Evolutionary conservation across 176 grass and related monocot species (phyloP).

Genomic region (Musa acuminata): DNA sequence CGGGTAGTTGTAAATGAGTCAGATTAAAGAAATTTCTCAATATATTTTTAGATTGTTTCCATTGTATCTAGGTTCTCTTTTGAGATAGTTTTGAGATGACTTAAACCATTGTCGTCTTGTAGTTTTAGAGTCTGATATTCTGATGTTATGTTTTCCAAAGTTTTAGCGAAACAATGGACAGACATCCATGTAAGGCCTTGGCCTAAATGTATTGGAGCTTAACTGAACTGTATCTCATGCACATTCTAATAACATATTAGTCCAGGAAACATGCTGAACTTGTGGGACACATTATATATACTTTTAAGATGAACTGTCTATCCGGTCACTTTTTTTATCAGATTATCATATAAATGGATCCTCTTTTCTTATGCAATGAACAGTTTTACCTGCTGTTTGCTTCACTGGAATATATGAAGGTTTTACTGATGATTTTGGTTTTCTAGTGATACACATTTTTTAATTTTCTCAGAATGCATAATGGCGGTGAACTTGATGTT

Average conservation of each 20-base stretch:
- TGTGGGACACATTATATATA: too few species aligned
- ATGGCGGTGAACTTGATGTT: conserved; percentile 84
- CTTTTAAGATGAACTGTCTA: too few species aligned
- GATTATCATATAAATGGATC: background rate
- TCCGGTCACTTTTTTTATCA: too few species aligned
- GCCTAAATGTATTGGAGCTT: too few species aligned
- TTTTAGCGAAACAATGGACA: too few species aligned
- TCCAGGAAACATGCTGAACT: too few species aligned
- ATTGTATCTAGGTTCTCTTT: background rate
- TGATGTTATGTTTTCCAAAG: too few species aligned
- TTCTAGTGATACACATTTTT: background rate
- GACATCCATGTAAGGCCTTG: too few species aligned
- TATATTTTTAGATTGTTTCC: background rate
- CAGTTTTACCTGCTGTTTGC: background rate
- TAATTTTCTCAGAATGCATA: conserved; percentile 62
- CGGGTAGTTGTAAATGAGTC: background rate
- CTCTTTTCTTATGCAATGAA: background rate
- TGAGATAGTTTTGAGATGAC: background rate
- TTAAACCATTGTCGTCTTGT: background rate
- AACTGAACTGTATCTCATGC: too few species aligned
- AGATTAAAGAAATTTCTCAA: background rate
- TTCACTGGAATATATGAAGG: background rate
- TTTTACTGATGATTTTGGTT: background rate
- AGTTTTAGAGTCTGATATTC: background rate
- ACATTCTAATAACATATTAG: too few species aligned